Conservation (phyloP, 139 green algal species). For the Pedinophyceae sp. region DNA sequence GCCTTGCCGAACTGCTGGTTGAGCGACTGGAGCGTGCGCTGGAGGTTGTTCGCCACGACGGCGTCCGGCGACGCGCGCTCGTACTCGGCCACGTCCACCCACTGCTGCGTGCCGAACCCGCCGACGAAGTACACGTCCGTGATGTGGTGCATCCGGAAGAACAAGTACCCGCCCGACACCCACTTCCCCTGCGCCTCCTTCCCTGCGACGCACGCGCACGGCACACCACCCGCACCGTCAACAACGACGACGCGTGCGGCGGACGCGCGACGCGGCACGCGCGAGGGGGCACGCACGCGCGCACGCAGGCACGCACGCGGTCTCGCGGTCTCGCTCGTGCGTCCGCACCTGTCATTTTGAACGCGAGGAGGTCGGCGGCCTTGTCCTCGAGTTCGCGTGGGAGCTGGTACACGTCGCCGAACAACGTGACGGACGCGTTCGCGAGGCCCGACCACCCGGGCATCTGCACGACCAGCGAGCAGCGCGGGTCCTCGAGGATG, state of each 20-base stretch:
- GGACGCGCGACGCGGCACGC: too few species aligned
- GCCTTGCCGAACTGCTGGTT: constrained; percentile 39
- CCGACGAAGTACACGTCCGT: constrained; percentile 97
- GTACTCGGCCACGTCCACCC: constrained; percentile 84
- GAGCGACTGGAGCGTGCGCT: constrained; percentile 19
- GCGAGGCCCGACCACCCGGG: constrained; percentile 90
- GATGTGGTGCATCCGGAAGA: constrained; percentile 87
- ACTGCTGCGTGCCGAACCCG: constrained; percentile 84
- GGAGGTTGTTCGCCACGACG: constrained; percentile 28
- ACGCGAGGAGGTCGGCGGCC: too few species aligned
- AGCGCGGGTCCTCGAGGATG: constrained; percentile 48
- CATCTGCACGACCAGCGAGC: constrained; percentile 74
- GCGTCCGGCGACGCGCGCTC: constrained; percentile 49
- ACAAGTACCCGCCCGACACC: constrained; percentile 58
- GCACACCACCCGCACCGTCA: too few species aligned
- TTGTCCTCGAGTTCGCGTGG: constrained; percentile 58
- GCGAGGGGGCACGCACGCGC: too few species aligned
- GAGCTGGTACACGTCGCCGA: constrained; percentile 83
- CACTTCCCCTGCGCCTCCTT: constrained; percentile 35
- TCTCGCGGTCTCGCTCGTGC: too few species aligned
- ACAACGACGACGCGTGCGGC: too few species aligned
- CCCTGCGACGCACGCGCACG: constrained; percentile 60
- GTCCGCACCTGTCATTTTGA: too few species aligned
- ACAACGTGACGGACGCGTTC: constrained; percentile 95
- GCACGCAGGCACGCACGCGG: too few species aligned